Percentiles rank a stretch among this genome's conserved stretches.
Evolutionary conservation across 164 flowering plant species (phyloP).

Genomic region (Nymphaea thermarum): DNA sequence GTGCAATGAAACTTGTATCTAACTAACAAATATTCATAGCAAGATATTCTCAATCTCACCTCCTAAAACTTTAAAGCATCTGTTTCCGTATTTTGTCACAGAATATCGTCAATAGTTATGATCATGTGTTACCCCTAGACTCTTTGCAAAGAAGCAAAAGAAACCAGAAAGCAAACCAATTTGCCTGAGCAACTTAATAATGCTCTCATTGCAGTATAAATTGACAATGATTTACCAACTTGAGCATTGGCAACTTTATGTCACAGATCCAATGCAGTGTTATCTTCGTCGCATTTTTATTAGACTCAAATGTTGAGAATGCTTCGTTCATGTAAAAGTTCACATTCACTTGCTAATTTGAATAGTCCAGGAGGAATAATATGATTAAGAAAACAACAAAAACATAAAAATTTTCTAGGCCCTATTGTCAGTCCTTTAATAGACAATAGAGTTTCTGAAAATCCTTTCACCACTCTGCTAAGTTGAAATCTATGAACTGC

Average conservation of each 20-base stretch:
- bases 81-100: too few relatives aligned
- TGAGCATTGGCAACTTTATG: background rate
- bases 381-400: too few relatives aligned
- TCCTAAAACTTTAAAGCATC: too few relatives aligned
- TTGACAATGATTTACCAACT: background rate
- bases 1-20: too few relatives aligned
- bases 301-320: background rate
- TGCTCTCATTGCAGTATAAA: background rate
- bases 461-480: background rate
- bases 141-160: background rate
- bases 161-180: background rate
- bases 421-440: background rate
- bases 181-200: too few relatives aligned
- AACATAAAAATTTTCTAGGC: too few relatives aligned
- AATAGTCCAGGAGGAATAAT: background rate
- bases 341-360: background rate
- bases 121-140: background rate
- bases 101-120: background rate
- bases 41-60: too few relatives aligned
- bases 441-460: background rate
- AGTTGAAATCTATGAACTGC: too few relatives aligned
- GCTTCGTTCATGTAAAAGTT: background rate
- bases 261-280: background rate
- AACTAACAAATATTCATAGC: too few relatives aligned
- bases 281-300: background rate